Evolutionary conservation across 2,329 filamentous ascomycete genomes (phyloP).

Genomic region (Pseudopithomyces maydicus): DNA sequence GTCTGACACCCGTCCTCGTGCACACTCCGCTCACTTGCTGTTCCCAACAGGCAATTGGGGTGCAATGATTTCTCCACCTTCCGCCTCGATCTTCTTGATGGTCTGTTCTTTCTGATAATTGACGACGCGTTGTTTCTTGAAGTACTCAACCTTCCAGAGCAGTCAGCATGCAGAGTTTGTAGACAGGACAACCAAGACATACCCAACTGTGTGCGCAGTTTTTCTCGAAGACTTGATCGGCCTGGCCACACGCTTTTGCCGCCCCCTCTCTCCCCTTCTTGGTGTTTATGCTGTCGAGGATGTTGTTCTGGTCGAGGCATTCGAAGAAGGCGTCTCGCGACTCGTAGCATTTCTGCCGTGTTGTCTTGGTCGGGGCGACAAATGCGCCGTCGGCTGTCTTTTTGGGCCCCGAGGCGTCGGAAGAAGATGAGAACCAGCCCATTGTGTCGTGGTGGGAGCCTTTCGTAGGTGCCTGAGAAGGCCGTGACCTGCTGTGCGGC

Average conservation of each 20-base stretch:
- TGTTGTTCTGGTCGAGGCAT: slow-evolving; percentile 81
- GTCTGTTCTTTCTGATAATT: slow-evolving; percentile 85
- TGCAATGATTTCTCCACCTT: slow-evolving; percentile 47
- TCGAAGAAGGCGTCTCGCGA: slow-evolving; percentile 85
- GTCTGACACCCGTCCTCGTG: background rate
- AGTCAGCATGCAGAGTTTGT: slow-evolving; percentile 12
- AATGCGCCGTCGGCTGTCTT: slow-evolving; percentile 59
- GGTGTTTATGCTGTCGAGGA: slow-evolving; percentile 72
- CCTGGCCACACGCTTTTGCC: slow-evolving; percentile 62
- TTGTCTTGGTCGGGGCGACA: slow-evolving; percentile 82
- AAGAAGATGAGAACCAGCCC: slow-evolving; percentile 58
- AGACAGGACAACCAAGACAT: slow-evolving; percentile 43
- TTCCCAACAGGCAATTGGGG: slow-evolving; percentile 39
- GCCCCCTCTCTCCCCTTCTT: slow-evolving; percentile 57
- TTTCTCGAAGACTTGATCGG: slow-evolving; percentile 73
- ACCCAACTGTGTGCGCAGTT: slow-evolving; percentile 94
- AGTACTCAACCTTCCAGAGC: slow-evolving; percentile 79
- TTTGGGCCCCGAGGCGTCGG: slow-evolving; percentile 40
- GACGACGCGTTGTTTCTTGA: slow-evolving; percentile 94
- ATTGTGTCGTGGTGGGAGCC: slow-evolving; percentile 43
- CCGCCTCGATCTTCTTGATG: slow-evolving; percentile 47
- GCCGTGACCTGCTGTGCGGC: background rate
- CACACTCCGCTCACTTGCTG: slow-evolving; percentile 12
- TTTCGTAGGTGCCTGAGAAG: slow-evolving; percentile 12
- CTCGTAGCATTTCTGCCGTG: slow-evolving; percentile 86